A percentile compares a stretch with the other conserved stretches of the same genome.
These are phyloP conservation scores for Dendrothele bispora DNA, from an alignment of 768 basidiomycete species.

Conservation along the genomic window DNA sequence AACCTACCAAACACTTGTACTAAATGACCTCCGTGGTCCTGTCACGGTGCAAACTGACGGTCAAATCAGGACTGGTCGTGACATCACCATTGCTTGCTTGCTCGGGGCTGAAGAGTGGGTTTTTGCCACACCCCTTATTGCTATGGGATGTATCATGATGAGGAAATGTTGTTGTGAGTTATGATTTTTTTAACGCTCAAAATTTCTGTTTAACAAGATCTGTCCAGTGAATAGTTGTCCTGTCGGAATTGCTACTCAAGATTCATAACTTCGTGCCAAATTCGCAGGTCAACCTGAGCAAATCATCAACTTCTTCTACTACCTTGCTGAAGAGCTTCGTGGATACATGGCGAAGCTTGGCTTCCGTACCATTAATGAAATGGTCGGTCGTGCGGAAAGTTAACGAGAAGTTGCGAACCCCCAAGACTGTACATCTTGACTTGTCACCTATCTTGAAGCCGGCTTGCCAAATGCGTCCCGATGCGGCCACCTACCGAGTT, in stretches of 20 bases:
- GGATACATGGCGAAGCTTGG: conserved; percentile 96
- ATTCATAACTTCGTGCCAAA: conserved; percentile 93
- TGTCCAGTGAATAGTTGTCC: conserved; percentile 87
- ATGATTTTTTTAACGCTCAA: too few species aligned
- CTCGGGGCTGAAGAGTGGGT: conserved; percentile 98
- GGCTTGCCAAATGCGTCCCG: conserved; percentile 97
- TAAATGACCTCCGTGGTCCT: conserved; percentile 94
- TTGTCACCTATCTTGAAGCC: conserved; percentile 94
- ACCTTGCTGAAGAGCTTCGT: conserved; percentile 93
- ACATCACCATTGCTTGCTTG: conserved; percentile 92
- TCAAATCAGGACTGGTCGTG: conserved; percentile 93
- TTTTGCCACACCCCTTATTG: conserved; percentile 92
- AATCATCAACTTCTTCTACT: conserved; percentile 99
- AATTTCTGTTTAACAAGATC: background rate
- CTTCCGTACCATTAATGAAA: conserved; percentile 99
- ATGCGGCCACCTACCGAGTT: conserved; percentile 91
- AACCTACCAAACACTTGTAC: conserved; percentile 94
- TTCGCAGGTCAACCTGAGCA: conserved; percentile 98
- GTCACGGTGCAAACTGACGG: conserved; percentile 98
- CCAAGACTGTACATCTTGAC: conserved; percentile 92
- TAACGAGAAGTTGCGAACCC: conserved; percentile 85
- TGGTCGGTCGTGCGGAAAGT: conserved; percentile 98
- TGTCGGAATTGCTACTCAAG: conserved; percentile 97
- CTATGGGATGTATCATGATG: conserved; percentile 99
- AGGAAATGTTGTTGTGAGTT: conserved; percentile 83